Conservation (phyloP, 306 rosid genomes). For the Lupinus albus region DNA sequence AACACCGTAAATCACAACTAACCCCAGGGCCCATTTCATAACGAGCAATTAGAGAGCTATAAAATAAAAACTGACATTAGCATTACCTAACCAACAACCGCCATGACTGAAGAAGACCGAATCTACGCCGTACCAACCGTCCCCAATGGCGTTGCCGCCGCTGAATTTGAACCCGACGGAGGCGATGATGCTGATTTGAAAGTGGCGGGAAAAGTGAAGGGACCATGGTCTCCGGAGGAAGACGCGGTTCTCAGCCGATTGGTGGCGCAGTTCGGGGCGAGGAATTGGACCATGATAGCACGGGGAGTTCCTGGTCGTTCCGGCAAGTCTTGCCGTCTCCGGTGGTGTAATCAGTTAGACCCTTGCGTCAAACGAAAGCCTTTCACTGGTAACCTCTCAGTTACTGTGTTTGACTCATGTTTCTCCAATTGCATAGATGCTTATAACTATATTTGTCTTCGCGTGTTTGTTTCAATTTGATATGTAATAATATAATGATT, state of each 20-base stretch:
- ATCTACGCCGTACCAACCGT: constrained; percentile 11
- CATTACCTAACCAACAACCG: constrained; percentile 41
- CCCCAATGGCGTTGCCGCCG: constrained; percentile 17
- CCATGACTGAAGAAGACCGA: constrained; percentile 40
- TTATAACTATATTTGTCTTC: not conserved
- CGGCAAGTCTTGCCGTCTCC: constrained; percentile 87
- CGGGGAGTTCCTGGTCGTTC: constrained; percentile 76
- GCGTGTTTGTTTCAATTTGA: not conserved
- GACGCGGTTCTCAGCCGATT: constrained; percentile 52
- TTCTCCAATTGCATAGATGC: constrained; percentile 17
- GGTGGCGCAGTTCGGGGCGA: constrained; percentile 71
- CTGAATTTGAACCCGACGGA: not conserved
- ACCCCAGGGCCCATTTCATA: too few relatives aligned
- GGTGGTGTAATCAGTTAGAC: constrained; percentile 89
- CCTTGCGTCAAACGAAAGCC: constrained; percentile 82
- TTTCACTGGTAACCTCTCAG: constrained; percentile 55
- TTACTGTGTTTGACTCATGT: constrained; percentile 17
- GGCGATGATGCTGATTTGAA: constrained; percentile 18
- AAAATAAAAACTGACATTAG: too few relatives aligned
- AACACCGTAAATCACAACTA: too few relatives aligned
- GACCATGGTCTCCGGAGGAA: constrained; percentile 75
- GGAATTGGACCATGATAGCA: constrained; percentile 82
- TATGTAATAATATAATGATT: not conserved
- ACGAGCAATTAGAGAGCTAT: not conserved
- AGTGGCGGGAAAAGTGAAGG: constrained; percentile 50